These are phyloP conservation scores for Fusarium graminum DNA, from an alignment of 2,329 filamentous ascomycete species.

Conservation along the genomic window DNA sequence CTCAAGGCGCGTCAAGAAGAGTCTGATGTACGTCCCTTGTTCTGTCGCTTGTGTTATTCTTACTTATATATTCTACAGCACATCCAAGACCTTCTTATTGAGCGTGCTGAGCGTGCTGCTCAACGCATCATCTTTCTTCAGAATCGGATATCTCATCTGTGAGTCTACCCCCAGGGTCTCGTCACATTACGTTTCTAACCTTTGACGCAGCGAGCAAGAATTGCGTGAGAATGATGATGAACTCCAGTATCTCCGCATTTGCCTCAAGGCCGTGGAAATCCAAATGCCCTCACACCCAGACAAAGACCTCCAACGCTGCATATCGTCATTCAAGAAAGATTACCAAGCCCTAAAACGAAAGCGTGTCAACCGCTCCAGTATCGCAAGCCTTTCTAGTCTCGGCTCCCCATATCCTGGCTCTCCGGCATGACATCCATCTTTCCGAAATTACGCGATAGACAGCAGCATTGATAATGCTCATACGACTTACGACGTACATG, in stretches of 20 bases:
- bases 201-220: conserved; percentile 63
- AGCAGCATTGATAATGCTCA: conserved; percentile 34
- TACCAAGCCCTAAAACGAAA: conserved; percentile 65
- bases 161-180: conserved; percentile 39
- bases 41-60: conserved; percentile 34
- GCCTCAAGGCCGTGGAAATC: conserved; percentile 72
- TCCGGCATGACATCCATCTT: conserved; percentile 36
- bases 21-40: conserved; percentile 62
- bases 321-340: conserved; percentile 72
- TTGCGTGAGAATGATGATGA: conserved; percentile 70
- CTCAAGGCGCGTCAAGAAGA: conserved; percentile 70
- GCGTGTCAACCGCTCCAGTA: conserved; percentile 53
- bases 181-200: conserved; percentile 17
- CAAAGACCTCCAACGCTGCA: conserved; percentile 69
- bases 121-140: conserved; percentile 72
- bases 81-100: conserved; percentile 71
- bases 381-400: conserved; percentile 48
- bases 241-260: conserved; percentile 71
- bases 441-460: conserved; percentile 7
- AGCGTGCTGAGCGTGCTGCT: conserved; percentile 68
- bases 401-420: conserved; percentile 47
- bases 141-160: conserved; percentile 70
- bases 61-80: conserved; percentile 58
- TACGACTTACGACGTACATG: conserved; percentile 44
- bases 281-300: conserved; percentile 67